Conservation (phyloP, 108 stramenopile species). For the Ochromonas danica region DNA sequence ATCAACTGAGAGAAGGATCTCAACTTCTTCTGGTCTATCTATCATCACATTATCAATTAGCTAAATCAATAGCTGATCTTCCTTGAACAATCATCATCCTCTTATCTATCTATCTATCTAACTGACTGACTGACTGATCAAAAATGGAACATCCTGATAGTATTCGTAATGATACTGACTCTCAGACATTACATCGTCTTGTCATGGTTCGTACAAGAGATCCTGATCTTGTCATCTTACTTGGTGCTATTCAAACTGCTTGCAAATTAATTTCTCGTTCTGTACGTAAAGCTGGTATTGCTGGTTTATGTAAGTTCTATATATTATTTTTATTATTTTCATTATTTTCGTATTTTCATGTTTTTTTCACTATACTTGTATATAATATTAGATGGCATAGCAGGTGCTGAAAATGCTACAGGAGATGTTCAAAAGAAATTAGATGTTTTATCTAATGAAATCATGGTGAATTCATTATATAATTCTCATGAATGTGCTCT, state of each 20-base stretch:
- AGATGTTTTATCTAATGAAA: slow-evolving; percentile 96
- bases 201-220: slow-evolving; percentile 27
- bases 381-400: slow-evolving; percentile 75
- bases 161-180: slow-evolving; percentile 35
- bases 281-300: slow-evolving; percentile 60
- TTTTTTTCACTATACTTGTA: neutral
- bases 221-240: slow-evolving; percentile 21
- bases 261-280: slow-evolving; percentile 91
- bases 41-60: too few relatives aligned
- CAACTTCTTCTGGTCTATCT: too few relatives aligned
- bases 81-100: too few relatives aligned
- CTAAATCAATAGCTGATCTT: too few relatives aligned
- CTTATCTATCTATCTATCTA: too few relatives aligned
- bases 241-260: slow-evolving; percentile 47
- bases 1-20: too few relatives aligned
- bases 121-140: too few relatives aligned
- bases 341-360: neutral
- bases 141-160: slow-evolving; percentile 33
- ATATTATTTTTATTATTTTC: neutral
- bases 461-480: slow-evolving; percentile 94
- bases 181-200: neutral
- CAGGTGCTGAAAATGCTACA: slow-evolving; percentile 91
- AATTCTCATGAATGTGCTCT: slow-evolving; percentile 72
- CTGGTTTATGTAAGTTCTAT: slow-evolving; percentile 18
- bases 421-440: slow-evolving; percentile 99